phyloP scores from a whole-genome alignment of 1,284 basidiomycete species.

The Ceratobasidium theobromae region DNA sequence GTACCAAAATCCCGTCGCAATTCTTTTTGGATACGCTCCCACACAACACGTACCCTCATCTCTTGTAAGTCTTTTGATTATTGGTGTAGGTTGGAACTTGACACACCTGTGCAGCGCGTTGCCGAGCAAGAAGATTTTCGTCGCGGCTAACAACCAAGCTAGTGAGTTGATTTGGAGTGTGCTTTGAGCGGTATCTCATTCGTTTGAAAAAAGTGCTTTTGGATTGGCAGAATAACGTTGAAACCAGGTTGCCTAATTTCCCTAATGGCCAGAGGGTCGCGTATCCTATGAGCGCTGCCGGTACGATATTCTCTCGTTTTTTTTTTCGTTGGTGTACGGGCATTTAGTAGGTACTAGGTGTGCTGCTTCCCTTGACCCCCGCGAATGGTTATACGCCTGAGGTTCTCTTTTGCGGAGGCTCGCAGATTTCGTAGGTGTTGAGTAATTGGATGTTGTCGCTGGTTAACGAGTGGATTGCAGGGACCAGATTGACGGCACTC shows the following conservation, averaged over 20 bases:
- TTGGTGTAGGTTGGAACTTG: not conserved
- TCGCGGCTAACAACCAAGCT: constrained; percentile 38
- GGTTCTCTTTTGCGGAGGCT: constrained; percentile 80
- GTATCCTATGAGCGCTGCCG: constrained; percentile 46
- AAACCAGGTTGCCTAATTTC: constrained; percentile 49
- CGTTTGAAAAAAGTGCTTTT: constrained; percentile 49
- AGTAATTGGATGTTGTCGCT: no score
- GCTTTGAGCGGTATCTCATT: not conserved
- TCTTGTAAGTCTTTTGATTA: not conserved
- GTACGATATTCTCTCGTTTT: constrained; percentile 39
- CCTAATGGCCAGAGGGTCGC: constrained; percentile 55
- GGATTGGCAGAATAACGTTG: constrained; percentile 49
- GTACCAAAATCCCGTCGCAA: not conserved
- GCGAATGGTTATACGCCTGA: constrained; percentile 66
- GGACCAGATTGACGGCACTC: no score
- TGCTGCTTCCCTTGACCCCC: constrained; percentile 69
- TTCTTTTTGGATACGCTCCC: not conserved
- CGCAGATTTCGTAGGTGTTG: constrained; percentile 40
- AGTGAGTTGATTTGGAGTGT: not conserved
- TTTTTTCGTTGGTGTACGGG: not conserved
- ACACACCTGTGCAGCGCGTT: constrained; percentile 31
- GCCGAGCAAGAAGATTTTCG: constrained; percentile 39
- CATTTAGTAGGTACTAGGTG: constrained; percentile 40
- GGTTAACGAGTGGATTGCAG: no score
- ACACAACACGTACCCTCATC: constrained; percentile 41